Evolutionary conservation across 768 basidiomycete genomes (phyloP), one percentile per base, ranked within the genome.

Genomic region (Tulasnella sp.): DNA sequence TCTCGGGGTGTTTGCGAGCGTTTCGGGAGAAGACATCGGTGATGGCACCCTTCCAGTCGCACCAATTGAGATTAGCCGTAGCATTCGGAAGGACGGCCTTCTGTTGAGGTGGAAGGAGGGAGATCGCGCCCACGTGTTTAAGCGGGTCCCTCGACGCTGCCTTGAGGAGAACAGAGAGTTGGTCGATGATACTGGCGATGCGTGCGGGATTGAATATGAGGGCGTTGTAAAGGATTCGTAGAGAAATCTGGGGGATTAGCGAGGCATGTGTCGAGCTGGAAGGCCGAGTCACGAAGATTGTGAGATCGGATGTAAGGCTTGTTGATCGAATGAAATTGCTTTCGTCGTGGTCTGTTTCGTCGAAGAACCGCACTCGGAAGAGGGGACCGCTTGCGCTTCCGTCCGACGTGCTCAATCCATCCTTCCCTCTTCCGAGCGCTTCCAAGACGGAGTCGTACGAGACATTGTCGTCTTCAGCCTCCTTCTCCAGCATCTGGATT

Each of bases 351-450:
- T 94, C 93, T 1, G 91, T 96, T 82, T 93, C 93, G 81, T 98
- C 96, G 82, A 97, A 95, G 86, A 98, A 97, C n/a, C 96, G 90
- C 54, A 97, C 95, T 71, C 96, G 89, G 84, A 97, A 98, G 36
- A 98, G 86, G 4, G 92, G 92, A 1, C 85, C 82, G 19, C 83
- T 80, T 42, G 38, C 36, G 19, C 82, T 83, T 29, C 86, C 87
- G 49, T 89, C 87, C 15, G 86, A 79, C 14, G 85, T 83, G 39
- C 25, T 36, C 14, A 38, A 29, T 40, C 90, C 91, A 22, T 91
- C 88, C 79, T 88, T 91, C 80, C 86, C 88, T 80, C 88, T 88
- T 74, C 86, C 87, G 71, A 97, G 84, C 11, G 89, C 91, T 67
- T 86, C 87, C 22, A 91, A 86, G 76, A 98, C 87, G 0, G 85